These are phyloP conservation scores for Cadophora gregata DNA, from an alignment of 2,329 filamentous ascomycete species.

Conservation along the genomic window DNA sequence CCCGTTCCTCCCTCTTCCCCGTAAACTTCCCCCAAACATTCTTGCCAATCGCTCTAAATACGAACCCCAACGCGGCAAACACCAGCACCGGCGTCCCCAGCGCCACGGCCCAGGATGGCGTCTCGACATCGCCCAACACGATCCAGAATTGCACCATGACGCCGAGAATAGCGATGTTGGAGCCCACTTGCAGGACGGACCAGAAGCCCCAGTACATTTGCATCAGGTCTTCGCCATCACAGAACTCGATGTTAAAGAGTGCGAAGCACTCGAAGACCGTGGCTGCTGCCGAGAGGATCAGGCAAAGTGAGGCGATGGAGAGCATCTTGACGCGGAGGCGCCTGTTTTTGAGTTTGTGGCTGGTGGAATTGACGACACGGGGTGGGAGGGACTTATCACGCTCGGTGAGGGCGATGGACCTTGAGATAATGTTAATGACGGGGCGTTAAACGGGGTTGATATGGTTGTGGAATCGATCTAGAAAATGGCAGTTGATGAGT, in stretches of 20 bases:
- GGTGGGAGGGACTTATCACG: constrained; percentile 24
- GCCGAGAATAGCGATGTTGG: constrained; percentile 62
- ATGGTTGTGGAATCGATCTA: neutral
- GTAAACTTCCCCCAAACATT: constrained; percentile 20
- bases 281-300: constrained; percentile 51
- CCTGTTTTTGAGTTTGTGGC: constrained; percentile 30
- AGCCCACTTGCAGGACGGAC: constrained; percentile 64
- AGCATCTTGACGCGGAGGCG: constrained; percentile 46
- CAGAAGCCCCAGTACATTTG: constrained; percentile 65
- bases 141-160: constrained; percentile 61
- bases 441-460: no score
- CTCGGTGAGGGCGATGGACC: constrained; percentile 33
- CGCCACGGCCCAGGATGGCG: constrained; percentile 66
- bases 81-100: constrained; percentile 65
- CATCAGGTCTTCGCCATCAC: constrained; percentile 65
- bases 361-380: constrained; percentile 36
- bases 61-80: constrained; percentile 48
- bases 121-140: constrained; percentile 54
- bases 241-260: constrained; percentile 52
- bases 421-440: constrained; percentile 16
- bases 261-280: constrained; percentile 61
- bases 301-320: constrained; percentile 51
- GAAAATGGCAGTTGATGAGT: neutral
- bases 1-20: constrained; percentile 9
- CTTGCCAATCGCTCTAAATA: constrained; percentile 47